Conservation (phyloP, 2,329 filamentous ascomycete species). For the Claviceps sorghi region DNA sequence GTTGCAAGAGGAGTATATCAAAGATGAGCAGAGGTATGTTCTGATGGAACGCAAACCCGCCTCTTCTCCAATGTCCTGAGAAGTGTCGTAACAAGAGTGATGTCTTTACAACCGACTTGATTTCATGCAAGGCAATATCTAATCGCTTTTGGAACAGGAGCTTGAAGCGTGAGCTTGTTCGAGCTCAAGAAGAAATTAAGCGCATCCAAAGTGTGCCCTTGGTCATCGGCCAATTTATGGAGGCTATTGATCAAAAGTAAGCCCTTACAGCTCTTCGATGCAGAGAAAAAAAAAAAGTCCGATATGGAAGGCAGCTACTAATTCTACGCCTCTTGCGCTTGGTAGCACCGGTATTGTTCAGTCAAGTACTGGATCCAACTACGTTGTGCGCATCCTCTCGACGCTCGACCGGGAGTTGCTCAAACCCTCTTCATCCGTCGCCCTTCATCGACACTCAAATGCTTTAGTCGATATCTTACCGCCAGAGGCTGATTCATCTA, state of each 20-base stretch:
- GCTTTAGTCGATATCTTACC: conserved; percentile 95
- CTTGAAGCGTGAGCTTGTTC: conserved; percentile 89
- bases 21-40: conserved; percentile 84
- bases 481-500: conserved; percentile 96
- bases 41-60: neutral
- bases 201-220: conserved; percentile 95
- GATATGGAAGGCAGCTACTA: neutral
- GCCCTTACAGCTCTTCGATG: conserved; percentile 12
- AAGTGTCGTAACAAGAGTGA: neutral
- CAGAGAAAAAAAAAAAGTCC: neutral
- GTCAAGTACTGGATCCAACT: conserved; percentile 95
- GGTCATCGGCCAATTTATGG: conserved; percentile 99
- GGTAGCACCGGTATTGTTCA: conserved; percentile 94
- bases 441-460: conserved; percentile 95
- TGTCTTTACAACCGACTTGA: neutral
- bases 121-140: neutral
- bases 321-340: neutral
- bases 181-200: conserved; percentile 98
- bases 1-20: conserved; percentile 99
- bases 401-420: conserved; percentile 96
- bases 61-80: neutral
- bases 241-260: conserved; percentile 98
- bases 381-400: conserved; percentile 94
- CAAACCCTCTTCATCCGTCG: conserved; percentile 94
- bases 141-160: conserved; percentile 39